Conservation (phyloP, 2,329 filamentous ascomycete genomes). For the Fusarium luffae region DNA sequence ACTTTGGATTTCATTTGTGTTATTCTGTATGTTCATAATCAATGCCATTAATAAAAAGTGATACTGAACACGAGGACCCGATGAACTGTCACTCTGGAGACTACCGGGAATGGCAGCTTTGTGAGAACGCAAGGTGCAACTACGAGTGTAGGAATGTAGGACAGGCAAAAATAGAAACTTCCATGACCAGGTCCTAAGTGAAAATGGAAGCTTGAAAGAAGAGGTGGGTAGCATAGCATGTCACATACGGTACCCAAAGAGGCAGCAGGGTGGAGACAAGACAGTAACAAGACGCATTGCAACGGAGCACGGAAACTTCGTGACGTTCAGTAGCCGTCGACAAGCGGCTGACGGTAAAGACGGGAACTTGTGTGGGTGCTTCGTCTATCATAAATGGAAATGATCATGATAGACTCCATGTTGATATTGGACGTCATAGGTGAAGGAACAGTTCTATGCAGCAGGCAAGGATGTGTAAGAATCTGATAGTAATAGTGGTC, state of each 20-base stretch:
- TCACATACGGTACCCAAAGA: slow-evolving; percentile 31
- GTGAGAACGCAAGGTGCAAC: neutral
- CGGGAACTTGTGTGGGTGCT: slow-evolving; percentile 2
- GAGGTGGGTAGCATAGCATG: slow-evolving; percentile 34
- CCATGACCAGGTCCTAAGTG: slow-evolving; percentile 23
- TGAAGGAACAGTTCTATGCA: neutral
- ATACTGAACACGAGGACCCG: neutral
- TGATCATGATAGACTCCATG: slow-evolving; percentile 24
- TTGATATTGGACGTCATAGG: slow-evolving; percentile 17
- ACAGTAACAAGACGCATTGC: slow-evolving; percentile 4
- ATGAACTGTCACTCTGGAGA: slow-evolving; percentile 17
- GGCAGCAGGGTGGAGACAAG: slow-evolving; percentile 34
- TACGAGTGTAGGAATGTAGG: neutral
- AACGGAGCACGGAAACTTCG: slow-evolving; percentile 23
- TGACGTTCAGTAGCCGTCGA: slow-evolving; percentile 24
- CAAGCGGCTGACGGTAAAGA: slow-evolving; percentile 8
- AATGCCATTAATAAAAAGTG: neutral
- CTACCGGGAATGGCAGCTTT: slow-evolving; percentile 27
- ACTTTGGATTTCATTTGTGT: neutral
- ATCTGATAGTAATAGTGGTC: neutral
- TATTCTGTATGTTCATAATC: neutral
- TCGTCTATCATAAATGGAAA: slow-evolving; percentile 1
- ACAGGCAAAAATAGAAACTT: slow-evolving; percentile 41
- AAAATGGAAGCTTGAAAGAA: slow-evolving; percentile 24
- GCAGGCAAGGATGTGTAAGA: neutral